Percentiles rank a stretch among this genome's conserved stretches.
Evolutionary conservation across 441 rosid species (phyloP).

Genomic region (Syzygium malaccense): DNA sequence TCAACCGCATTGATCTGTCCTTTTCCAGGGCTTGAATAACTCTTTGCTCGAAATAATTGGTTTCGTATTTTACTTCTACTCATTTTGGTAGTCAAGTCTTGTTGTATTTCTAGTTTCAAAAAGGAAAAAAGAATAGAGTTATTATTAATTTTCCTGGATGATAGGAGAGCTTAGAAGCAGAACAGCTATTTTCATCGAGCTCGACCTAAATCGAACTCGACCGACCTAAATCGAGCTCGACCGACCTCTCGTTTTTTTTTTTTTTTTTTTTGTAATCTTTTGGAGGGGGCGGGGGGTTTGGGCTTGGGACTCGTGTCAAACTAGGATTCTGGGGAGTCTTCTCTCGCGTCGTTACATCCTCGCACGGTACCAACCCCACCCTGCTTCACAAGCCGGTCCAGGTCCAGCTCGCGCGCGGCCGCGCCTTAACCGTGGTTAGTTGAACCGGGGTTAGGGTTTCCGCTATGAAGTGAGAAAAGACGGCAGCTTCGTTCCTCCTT

Average conservation of each 20-base stretch:
- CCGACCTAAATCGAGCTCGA: neutral
- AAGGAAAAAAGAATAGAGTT: neutral
- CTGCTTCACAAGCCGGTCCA: neutral
- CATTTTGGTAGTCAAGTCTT: neutral
- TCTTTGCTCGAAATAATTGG: neutral
- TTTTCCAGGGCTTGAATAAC: neutral
- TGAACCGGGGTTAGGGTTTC: neutral
- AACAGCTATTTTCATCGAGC: constrained; percentile 72
- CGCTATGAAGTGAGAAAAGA: neutral
- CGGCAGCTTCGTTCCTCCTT: neutral
- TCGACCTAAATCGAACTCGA: no score
- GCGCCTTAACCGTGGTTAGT: neutral
- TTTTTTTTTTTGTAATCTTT: neutral
- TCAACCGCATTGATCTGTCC: neutral
- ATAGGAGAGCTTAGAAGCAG: constrained; percentile 91
- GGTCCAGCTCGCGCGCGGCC: neutral
- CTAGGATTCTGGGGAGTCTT: neutral
- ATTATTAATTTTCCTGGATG: constrained; percentile 12
- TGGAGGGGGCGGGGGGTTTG: neutral
- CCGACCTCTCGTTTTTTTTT: neutral
- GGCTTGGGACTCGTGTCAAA: neutral
- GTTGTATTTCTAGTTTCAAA: neutral
- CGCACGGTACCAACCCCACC: neutral
- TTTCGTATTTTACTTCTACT: neutral
- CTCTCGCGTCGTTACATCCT: neutral